A percentile compares a stretch with the other conserved stretches of the same genome.
Conservation (phyloP, 192 early-diverging fungal species). For the Entrophospora sp. region DNA sequence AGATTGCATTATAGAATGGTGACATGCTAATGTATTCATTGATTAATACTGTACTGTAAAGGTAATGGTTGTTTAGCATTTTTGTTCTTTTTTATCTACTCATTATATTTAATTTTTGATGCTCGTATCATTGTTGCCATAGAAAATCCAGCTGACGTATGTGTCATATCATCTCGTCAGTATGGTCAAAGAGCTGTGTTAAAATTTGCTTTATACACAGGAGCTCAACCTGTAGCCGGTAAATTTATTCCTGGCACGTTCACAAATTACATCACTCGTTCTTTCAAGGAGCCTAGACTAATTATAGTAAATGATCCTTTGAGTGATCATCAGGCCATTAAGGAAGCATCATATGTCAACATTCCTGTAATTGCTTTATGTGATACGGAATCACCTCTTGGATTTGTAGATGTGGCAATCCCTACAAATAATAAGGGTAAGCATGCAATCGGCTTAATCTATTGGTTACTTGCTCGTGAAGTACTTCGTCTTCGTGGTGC, state of each 20-base stretch:
- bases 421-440: slow-evolving; percentile 99
- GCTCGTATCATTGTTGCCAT: slow-evolving; percentile 98
- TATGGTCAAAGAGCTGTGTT: slow-evolving; percentile 98
- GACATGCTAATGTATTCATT: no score
- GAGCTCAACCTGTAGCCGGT: slow-evolving; percentile 97
- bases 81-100: no score
- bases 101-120: slow-evolving; percentile 91
- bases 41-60: no score
- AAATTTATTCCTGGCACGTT: slow-evolving; percentile 99
- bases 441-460: slow-evolving; percentile 96
- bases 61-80: no score
- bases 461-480: slow-evolving; percentile 97
- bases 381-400: slow-evolving; percentile 94
- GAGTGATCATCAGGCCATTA: slow-evolving; percentile 97
- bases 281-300: slow-evolving; percentile 98
- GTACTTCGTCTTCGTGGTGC: slow-evolving; percentile 96
- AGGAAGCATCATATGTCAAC: slow-evolving; percentile 99
- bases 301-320: slow-evolving; percentile 97
- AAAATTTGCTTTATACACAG: slow-evolving; percentile 98
- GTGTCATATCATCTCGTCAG: slow-evolving; percentile 92
- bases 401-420: slow-evolving; percentile 96
- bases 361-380: slow-evolving; percentile 99
- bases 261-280: slow-evolving; percentile 99
- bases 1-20: no score
- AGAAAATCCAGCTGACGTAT: slow-evolving; percentile 97